Evolutionary conservation across 495 filamentous ascomycete species (phyloP), one percentile per base, ranked within the genome.

Genomic region (Penicillium diatomitis): DNA sequence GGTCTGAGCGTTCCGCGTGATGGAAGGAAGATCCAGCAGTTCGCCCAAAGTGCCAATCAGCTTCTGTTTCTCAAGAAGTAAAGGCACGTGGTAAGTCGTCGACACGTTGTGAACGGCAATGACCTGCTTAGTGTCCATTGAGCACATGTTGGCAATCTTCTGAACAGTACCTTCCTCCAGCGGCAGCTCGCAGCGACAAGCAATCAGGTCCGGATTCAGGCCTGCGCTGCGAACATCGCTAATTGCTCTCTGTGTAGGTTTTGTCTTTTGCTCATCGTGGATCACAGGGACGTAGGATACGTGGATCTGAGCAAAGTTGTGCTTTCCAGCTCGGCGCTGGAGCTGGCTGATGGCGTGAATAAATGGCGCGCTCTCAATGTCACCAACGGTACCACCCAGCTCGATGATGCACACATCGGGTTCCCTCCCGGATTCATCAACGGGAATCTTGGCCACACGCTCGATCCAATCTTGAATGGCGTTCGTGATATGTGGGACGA

Each of bases 371-470:
- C 80, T 88, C 71, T 98, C 92, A 48, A 96, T 91, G 57, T 98
- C 92, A 44, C 90, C 86, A 45, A 90, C 82, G 38, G 87, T 90
- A 51, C 87, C 87, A 43, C 87, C 51, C 20, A 54, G 60, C 66
- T 86, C 81, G 56, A 85, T 87, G 43, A 98, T 90, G 64, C 90
- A 97, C n/a, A 96, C 84, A 70, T 96, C 90, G 0, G 92, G 90
- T 61, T 82, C 79, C 55, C 80, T 79, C 11, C 78, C 75, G 3
- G 87, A 86, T 47, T 92, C 88, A 57, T 98, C 92, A 4, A 94
- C 90, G 4, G 90, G 87, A 46, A 91, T 83, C 55, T 71, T 79
- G 11, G 92, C 86, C 20, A 97, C 92, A 8, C 87, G 77, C 69
- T 88, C 79, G 52, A 96, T 89, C 87, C 89, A 95, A 37, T 95